Evolutionary conservation across 768 basidiomycete genomes (phyloP).

Genomic region (Termitomyces sp.): DNA sequence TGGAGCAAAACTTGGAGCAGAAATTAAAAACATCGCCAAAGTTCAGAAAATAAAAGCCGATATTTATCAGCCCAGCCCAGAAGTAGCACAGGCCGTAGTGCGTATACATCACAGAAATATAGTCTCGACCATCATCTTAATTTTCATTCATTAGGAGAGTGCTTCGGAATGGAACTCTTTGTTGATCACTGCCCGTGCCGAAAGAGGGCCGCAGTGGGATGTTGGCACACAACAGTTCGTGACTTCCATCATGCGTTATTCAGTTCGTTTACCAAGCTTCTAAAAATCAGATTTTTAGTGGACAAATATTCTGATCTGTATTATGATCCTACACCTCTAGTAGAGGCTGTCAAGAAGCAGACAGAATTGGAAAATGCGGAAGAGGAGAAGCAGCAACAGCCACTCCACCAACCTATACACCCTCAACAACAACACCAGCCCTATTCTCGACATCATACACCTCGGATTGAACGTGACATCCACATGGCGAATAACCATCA

Average conservation of each 20-base stretch:
- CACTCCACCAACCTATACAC: constrained; percentile 20
- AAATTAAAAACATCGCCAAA: constrained; percentile 54
- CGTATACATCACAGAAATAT: constrained; percentile 22
- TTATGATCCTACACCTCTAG: constrained; percentile 62
- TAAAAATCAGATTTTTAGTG: constrained; percentile 57
- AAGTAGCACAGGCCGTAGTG: constrained; percentile 65
- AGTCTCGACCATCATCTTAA: neutral
- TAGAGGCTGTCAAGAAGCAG: constrained; percentile 45
- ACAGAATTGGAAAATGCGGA: constrained; percentile 37
- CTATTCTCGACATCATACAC: constrained; percentile 26
- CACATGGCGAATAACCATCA: constrained; percentile 23
- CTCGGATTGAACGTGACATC: constrained; percentile 24
- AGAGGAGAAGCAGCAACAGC: constrained; percentile 28
- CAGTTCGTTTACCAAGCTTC: neutral
- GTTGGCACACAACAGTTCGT: constrained; percentile 81
- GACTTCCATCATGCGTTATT: neutral
- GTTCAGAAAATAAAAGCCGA: constrained; percentile 47
- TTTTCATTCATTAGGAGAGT: constrained; percentile 43
- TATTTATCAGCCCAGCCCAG: constrained; percentile 57
- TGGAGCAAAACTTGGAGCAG: constrained; percentile 53
- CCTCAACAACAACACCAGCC: constrained; percentile 24
- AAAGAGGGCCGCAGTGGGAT: constrained; percentile 85
- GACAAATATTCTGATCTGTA: constrained; percentile 70
- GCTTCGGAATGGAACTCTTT: constrained; percentile 87
- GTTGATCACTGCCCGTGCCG: constrained; percentile 71